Evolutionary conservation across 768 basidiomycete species (phyloP).

Genomic region (Hypholoma sublateritium): DNA sequence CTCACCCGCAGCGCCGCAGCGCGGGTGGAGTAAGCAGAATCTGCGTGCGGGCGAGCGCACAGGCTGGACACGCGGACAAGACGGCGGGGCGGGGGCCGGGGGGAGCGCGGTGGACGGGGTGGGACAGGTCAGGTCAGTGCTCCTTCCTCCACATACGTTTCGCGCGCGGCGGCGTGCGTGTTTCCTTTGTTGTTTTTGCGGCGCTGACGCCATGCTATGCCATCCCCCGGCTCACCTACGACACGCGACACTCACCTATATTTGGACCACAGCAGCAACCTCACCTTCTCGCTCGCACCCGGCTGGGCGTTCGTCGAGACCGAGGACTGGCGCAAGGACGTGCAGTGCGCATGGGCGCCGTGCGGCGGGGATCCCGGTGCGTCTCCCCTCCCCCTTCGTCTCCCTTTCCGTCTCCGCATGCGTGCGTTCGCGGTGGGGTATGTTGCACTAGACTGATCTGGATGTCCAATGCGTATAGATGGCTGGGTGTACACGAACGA

Average conservation of each 20-base stretch:
- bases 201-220: neutral
- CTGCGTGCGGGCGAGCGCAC: conserved; percentile 46
- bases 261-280: conserved; percentile 57
- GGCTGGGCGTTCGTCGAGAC: conserved; percentile 76
- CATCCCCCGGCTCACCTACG: neutral
- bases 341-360: conserved; percentile 55
- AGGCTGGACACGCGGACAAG: conserved; percentile 70
- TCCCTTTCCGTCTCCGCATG: too few relatives aligned
- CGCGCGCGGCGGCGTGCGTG: neutral
- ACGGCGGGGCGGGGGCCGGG: conserved; percentile 51
- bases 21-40: conserved; percentile 45
- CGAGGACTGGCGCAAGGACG: conserved; percentile 76
- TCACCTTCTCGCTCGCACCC: conserved; percentile 74
- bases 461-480: too few relatives aligned
- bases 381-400: too few relatives aligned
- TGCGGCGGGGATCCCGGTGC: conserved; percentile 32
- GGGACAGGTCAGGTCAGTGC: conserved; percentile 64
- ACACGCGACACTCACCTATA: neutral
- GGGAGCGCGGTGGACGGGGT: conserved; percentile 40
- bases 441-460: too few relatives aligned
- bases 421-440: too few relatives aligned
- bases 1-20: conserved; percentile 7
- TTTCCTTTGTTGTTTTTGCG: neutral
- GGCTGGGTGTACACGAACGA: conserved; percentile 87
- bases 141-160: conserved; percentile 4